Conservation (phyloP, 495 filamentous ascomycete species). For the Xylaria sp. region DNA sequence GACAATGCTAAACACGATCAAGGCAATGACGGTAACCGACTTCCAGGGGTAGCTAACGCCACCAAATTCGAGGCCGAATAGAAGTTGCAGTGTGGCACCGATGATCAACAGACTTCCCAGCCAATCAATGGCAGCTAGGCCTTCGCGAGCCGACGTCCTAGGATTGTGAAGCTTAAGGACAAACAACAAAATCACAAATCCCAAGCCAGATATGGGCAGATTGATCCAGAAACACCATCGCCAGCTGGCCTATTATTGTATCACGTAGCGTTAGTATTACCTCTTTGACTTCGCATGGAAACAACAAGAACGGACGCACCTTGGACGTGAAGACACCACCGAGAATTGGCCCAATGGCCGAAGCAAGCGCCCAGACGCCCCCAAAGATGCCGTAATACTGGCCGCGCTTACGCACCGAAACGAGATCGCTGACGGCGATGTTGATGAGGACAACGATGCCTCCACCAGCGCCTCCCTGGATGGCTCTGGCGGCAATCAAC, state of each 20-base stretch:
- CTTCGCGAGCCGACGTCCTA: conserved; percentile 68
- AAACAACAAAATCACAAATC: conserved; percentile 68
- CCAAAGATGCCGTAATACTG: conserved; percentile 65
- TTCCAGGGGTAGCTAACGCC: conserved; percentile 75
- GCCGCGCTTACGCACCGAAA: conserved; percentile 70
- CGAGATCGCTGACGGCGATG: conserved; percentile 79
- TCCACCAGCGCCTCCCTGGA: conserved; percentile 82
- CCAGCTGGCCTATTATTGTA: conserved; percentile 42
- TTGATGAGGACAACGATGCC: conserved; percentile 80
- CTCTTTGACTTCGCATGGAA: conserved; percentile 13
- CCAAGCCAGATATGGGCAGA: conserved; percentile 71
- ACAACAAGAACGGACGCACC: background rate
- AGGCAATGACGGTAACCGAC: conserved; percentile 74
- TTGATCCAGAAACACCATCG: conserved; percentile 47
- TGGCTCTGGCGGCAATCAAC: conserved; percentile 74
- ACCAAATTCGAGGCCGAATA: conserved; percentile 79
- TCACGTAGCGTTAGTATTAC: background rate
- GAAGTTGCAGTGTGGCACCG: conserved; percentile 76
- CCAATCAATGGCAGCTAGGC: conserved; percentile 78
- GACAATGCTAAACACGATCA: conserved; percentile 74
- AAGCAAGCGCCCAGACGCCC: conserved; percentile 74
- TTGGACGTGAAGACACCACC: conserved; percentile 73
- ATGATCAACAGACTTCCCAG: conserved; percentile 70
- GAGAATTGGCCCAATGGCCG: conserved; percentile 74
- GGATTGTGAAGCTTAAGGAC: conserved; percentile 77